Evolutionary conservation across 305 asterid species (phyloP), one percentile per base, ranked within the genome.

Genomic region (Euphrasia arctica): DNA sequence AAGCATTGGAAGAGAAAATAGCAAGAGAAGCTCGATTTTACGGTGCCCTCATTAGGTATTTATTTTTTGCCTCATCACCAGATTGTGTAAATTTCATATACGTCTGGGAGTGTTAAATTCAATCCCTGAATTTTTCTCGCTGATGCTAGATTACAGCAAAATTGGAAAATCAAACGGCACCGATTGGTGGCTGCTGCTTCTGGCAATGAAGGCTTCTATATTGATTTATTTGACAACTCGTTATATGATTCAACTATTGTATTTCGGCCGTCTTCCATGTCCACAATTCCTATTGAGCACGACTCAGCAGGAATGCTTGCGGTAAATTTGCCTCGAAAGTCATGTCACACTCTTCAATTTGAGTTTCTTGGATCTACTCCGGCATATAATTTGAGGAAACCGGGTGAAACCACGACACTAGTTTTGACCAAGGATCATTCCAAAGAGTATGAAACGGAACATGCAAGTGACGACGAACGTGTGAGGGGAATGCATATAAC

Each of bases 291-390:
- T 7, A 58, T 93, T 74, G 96, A 93, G 76, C 99, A 88, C 65
- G 99, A 93, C 64, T 41, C 86, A 31, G 89, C 96, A 78, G 99
- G 99, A 74, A 93, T 88, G 99, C 96, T 93, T 66, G 83, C 94
- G 3, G 89, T 93, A 69, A 93, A 90, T 74, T 63, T 93, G 73
- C 92, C 88, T 12, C 85, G 82, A 60, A 86, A 82, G 48, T 79
- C 92, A 36, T 82, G 92, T 70, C 87, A 81, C 70, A 70, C 89
- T 70, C 96, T 93, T 76, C 90, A 75, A 50, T 93, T 93, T 68
- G 94, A 86, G 80, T 79, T 93, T 79, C 83, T 80, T 57, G 95
- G 95, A 72, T 72, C 79, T 59, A 68, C 63, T 47, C 74, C 90
- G 66, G 62, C 75, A 62, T 54, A 65, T 72, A 73, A 80, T 54